Conservation (phyloP, 2,329 filamentous ascomycete species). For the Pseudofabraea citricarpa region DNA sequence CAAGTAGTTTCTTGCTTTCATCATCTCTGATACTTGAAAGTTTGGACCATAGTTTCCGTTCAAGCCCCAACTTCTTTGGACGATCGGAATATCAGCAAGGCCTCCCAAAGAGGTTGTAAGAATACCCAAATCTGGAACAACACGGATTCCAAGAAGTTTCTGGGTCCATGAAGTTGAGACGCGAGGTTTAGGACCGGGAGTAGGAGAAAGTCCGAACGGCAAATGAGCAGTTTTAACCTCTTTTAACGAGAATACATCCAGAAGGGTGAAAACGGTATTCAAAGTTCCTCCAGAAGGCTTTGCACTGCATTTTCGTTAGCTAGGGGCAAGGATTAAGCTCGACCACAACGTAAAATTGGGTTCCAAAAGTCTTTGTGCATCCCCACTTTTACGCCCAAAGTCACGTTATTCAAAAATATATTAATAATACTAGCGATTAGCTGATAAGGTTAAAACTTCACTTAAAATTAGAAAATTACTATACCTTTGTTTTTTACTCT, state of each 20-base stretch:
- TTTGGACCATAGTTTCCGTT: constrained; percentile 52
- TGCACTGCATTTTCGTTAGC: too few relatives aligned
- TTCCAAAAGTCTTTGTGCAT: too few relatives aligned
- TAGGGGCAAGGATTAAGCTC: too few relatives aligned
- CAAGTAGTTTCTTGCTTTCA: constrained; percentile 44
- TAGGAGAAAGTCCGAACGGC: constrained; percentile 54
- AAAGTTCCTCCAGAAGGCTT: constrained; percentile 63
- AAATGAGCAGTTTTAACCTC: constrained; percentile 40
- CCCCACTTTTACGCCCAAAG: too few relatives aligned
- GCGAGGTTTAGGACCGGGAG: constrained; percentile 31
- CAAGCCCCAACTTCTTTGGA: constrained; percentile 61
- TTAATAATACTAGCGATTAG: constrained; percentile 17
- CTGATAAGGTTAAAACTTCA: too few relatives aligned
- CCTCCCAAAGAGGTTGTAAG: constrained; percentile 48
- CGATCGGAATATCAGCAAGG: constrained; percentile 46
- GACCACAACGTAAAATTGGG: constrained; percentile 9
- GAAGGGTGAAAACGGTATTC: constrained; percentile 56
- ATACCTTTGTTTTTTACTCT: too few relatives aligned
- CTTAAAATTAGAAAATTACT: too few relatives aligned
- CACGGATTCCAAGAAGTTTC: constrained; percentile 44
- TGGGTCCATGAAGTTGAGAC: constrained; percentile 35
- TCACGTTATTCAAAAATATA: background rate
- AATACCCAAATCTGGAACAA: constrained; percentile 47
- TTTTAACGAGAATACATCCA: constrained; percentile 46
- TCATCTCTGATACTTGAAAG: constrained; percentile 54